These are phyloP conservation scores for Cyclocybe aegerita DNA, from an alignment of 768 basidiomycete species.

Conservation along the genomic window DNA sequence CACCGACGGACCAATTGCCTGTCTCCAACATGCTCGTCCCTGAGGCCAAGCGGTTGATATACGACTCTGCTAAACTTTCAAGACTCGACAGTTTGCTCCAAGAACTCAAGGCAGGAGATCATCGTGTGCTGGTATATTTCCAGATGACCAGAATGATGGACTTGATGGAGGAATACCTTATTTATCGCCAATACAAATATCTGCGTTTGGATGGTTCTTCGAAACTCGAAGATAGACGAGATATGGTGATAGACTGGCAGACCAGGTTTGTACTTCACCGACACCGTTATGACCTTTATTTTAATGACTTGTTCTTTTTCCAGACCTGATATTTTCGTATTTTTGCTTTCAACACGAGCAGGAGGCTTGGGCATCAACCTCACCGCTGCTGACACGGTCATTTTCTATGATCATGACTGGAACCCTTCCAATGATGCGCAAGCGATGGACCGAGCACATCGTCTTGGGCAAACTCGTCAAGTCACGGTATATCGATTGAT, in stretches of 20 bases:
- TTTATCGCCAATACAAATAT: conserved; percentile 96
- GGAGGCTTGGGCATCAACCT: conserved; percentile 97
- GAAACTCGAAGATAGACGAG: conserved; percentile 91
- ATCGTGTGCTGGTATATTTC: conserved; percentile 95
- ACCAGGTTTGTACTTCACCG: conserved; percentile 61
- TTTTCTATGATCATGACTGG: conserved; percentile 96
- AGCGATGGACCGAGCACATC: conserved; percentile 98
- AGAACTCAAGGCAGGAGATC: conserved; percentile 89
- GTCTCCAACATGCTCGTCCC: conserved; percentile 87
- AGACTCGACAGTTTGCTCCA: conserved; percentile 86
- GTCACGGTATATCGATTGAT: conserved; percentile 96
- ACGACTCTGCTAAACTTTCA: conserved; percentile 95
- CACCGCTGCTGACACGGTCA: conserved; percentile 92
- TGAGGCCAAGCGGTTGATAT: conserved; percentile 91
- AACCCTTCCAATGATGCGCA: conserved; percentile 98
- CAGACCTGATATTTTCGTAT: conserved; percentile 87
- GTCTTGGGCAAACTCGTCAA: conserved; percentile 94
- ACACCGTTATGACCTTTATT: not conserved
- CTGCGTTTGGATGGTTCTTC: conserved; percentile 91
- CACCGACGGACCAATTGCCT: conserved; percentile 75
- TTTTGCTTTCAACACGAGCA: conserved; percentile 89
- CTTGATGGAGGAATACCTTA: conserved; percentile 97
- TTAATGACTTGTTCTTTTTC: conserved; percentile 1
- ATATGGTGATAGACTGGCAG: conserved; percentile 99
- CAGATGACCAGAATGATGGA: conserved; percentile 99